Base-by-base conservation (phyloP, 2,329 filamentous ascomycete genomes). In the Endothia cerciana region DNA sequence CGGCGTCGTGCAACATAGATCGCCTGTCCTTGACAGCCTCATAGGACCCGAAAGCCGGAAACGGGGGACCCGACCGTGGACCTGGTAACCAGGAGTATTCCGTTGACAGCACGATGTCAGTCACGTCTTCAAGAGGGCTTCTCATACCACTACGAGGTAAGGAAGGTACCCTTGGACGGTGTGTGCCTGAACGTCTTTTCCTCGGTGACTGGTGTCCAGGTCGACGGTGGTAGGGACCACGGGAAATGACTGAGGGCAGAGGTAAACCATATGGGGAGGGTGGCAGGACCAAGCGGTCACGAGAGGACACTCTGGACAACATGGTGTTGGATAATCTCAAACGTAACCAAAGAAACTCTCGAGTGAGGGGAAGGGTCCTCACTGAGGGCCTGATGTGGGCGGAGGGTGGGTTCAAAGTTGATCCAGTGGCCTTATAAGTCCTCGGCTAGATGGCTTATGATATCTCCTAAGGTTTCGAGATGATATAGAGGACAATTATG, bases 31-130 rank as follows among this genome's bases (percentile, higher is more conserved):
- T 19, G 28, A 15, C 36, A 11, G 60, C 43, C 36, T 36, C 38
- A 56, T 59, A 38, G 25, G 33, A 25, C 13, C 13, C 41, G 43
- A 38, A 41, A 11, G 59, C 41, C 30, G 7, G 40, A 5, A 25
- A 28, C 15, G 19, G 15, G 17, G 56, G 36, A 45, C 58, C 25
- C 30, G 61, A 11, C 57, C 57, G 56, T 11, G 56, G 25, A 28
- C 30, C 36, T 10, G 47, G 22, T 45, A 43, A 58, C 40, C 25
- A 65, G 15, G 53, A 45, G 41, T 65, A 60, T 38, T 63, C 59
- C 25, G 47, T 43, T 25, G 66, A 43, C 43, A 57, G 40, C 40
- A 62, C 59, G 22, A 60, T 38, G 58, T 63, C 66, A 61, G 60
- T 65, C 40, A 60, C 56, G 15, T 65, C 63, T 38, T 60, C 60